Evolutionary conservation across 352 stramenopile genomes (phyloP).

Genomic region (Phytopythium kandeliae): DNA sequence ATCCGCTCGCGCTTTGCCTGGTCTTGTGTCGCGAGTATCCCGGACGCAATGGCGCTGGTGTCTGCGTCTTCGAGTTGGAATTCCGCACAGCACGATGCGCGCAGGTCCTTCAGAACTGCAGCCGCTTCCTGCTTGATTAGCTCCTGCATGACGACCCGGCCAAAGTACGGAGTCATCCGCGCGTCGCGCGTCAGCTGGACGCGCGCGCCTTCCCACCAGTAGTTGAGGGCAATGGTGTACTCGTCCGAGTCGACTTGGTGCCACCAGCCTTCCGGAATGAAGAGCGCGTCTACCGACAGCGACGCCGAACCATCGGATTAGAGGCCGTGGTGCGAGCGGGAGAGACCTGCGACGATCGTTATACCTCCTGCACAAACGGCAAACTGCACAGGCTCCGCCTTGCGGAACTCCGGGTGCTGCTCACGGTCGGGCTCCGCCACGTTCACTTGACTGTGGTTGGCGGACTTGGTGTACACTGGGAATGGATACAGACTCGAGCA

Average conservation of each 20-base stretch:
- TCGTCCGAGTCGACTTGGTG: constrained; percentile 75
- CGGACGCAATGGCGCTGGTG: constrained; percentile 7
- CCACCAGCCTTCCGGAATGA: constrained; percentile 85
- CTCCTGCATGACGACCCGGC: constrained; percentile 55
- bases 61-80: constrained; percentile 3
- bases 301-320: neutral
- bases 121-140: constrained; percentile 41
- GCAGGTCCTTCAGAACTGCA: constrained; percentile 17
- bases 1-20: constrained; percentile 27
- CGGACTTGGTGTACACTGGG: constrained; percentile 61
- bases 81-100: neutral
- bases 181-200: constrained; percentile 36
- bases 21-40: constrained; percentile 8
- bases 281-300: constrained; percentile 43
- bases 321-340: too few relatives aligned
- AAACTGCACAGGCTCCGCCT: constrained; percentile 21
- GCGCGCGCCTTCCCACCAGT: constrained; percentile 71
- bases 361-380: constrained; percentile 46
- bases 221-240: constrained; percentile 79
- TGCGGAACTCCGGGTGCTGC: constrained; percentile 23
- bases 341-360: neutral
- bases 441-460: constrained; percentile 73
- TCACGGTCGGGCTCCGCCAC: constrained; percentile 30
- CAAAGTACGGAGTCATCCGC: constrained; percentile 54
- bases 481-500: constrained; percentile 45